These are phyloP conservation scores for Termitomyces sp. DNA, from an alignment of 768 basidiomycete species.

Conservation along the genomic window DNA sequence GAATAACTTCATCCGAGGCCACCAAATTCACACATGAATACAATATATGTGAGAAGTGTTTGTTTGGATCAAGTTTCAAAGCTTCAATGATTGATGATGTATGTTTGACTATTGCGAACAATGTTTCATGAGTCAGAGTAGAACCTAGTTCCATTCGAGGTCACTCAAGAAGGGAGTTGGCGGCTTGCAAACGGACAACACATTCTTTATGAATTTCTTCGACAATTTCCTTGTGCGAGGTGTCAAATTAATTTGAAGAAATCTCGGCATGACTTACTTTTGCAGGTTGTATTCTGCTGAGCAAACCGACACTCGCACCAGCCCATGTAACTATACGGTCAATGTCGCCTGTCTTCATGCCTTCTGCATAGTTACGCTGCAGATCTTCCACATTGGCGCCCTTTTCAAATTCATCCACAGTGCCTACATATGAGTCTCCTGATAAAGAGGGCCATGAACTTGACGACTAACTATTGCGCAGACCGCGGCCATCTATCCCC, in stretches of 20 bases:
- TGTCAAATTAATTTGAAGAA: not conserved
- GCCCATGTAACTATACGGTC: slow-evolving; percentile 62
- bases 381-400: slow-evolving; percentile 40
- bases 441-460: not conserved
- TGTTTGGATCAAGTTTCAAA: too few species aligned
- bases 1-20: not conserved
- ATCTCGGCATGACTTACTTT: slow-evolving; percentile 21
- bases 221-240: slow-evolving; percentile 42
- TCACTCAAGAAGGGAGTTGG: slow-evolving; percentile 14
- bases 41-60: too few species aligned
- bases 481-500: slow-evolving; percentile 57
- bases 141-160: not conserved
- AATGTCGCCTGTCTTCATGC: slow-evolving; percentile 37
- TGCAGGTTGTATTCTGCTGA: slow-evolving; percentile 38
- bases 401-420: slow-evolving; percentile 50
- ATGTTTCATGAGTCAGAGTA: too few species aligned
- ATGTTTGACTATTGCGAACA: too few species aligned
- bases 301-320: slow-evolving; percentile 57
- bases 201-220: slow-evolving; percentile 47
- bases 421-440: slow-evolving; percentile 26
- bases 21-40: not conserved
- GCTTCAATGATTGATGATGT: not conserved
- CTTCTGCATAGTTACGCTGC: slow-evolving; percentile 41
- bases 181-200: slow-evolving; percentile 25
- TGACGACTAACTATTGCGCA: slow-evolving; percentile 45